These are phyloP conservation scores for Coccomyxa sp. DNA, from an alignment of 139 green algal genomes.

Conservation along the genomic window DNA sequence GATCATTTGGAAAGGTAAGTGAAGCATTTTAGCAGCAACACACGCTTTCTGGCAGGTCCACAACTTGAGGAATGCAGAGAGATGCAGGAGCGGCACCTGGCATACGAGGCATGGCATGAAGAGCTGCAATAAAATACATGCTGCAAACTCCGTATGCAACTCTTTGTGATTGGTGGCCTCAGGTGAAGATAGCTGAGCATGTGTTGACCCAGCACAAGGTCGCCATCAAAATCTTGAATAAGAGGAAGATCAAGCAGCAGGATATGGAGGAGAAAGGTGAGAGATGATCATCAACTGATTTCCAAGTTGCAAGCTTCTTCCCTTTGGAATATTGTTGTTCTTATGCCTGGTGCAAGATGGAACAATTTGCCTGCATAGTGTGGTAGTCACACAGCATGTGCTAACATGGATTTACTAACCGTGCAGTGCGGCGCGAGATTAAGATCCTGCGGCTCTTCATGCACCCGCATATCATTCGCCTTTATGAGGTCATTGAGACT, in stretches of 20 bases:
- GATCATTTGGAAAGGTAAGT: conserved; percentile 94
- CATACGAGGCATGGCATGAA: neutral
- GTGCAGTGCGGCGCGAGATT: conserved; percentile 83
- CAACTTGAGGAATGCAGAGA: neutral
- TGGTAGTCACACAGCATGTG: neutral
- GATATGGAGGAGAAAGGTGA: conserved; percentile 99
- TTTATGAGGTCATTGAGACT: conserved; percentile 99
- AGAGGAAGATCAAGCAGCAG: conserved; percentile 98
- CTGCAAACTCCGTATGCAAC: neutral
- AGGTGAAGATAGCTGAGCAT: conserved; percentile 98
- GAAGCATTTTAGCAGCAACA: neutral
- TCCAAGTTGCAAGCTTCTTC: neutral
- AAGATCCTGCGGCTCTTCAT: conserved; percentile 99
- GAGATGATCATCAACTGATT: neutral
- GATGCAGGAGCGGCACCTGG: too few species aligned
- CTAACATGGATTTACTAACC: neutral
- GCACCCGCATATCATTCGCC: conserved; percentile 98
- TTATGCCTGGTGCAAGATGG: neutral
- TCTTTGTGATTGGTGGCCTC: neutral
- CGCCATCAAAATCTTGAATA: conserved; percentile 99
- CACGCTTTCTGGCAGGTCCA: neutral
- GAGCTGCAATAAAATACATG: neutral
- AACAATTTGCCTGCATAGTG: neutral
- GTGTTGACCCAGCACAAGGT: conserved; percentile 96
- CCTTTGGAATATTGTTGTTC: neutral